These are phyloP conservation scores for Saccharomycopsis sp. DNA, from an alignment of 805 yeast species.

Conservation along the genomic window DNA sequence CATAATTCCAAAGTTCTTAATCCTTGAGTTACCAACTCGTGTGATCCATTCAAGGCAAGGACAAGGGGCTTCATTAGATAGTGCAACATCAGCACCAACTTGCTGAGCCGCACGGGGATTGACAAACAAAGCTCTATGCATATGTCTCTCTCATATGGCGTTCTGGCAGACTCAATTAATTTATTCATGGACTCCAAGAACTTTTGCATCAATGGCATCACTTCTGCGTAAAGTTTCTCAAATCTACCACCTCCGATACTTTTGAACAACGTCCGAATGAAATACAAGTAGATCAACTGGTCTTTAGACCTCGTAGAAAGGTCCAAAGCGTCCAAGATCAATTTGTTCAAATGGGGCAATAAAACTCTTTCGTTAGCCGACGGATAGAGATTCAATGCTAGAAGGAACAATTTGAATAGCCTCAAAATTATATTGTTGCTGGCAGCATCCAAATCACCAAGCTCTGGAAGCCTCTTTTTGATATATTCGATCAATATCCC, in stretches of 20 bases:
- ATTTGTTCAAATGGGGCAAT: slow-evolving; percentile 77
- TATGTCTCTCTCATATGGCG: slow-evolving; percentile 87
- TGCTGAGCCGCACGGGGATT: slow-evolving; percentile 91
- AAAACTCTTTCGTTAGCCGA: slow-evolving; percentile 70
- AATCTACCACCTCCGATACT: slow-evolving; percentile 97
- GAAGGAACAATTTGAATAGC: slow-evolving; percentile 84
- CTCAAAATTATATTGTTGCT: slow-evolving; percentile 77
- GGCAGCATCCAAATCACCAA: slow-evolving; percentile 75
- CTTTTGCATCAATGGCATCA: slow-evolving; percentile 83
- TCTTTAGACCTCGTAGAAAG: slow-evolving; percentile 81
- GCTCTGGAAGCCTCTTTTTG: slow-evolving; percentile 60
- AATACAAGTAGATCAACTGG: slow-evolving; percentile 82
- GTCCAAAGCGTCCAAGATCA: slow-evolving; percentile 74
- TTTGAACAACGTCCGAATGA: slow-evolving; percentile 83
- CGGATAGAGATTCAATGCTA: slow-evolving; percentile 93
- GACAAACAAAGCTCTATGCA: slow-evolving; percentile 93
- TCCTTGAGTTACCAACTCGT: slow-evolving; percentile 91
- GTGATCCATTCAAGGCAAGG: slow-evolving; percentile 81
- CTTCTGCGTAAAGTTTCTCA: slow-evolving; percentile 86
- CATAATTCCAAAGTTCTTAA: slow-evolving; percentile 89
- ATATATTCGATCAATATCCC: slow-evolving; percentile 76
- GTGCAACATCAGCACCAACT: slow-evolving; percentile 85
- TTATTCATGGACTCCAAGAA: slow-evolving; percentile 79
- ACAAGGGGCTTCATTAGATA: slow-evolving; percentile 88
- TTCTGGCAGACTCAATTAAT: slow-evolving; percentile 72